Evolutionary conservation across 2,329 filamentous ascomycete genomes (phyloP), one percentile per base, ranked within the genome.

Genomic region (Rhynchosporium agropyri): DNA sequence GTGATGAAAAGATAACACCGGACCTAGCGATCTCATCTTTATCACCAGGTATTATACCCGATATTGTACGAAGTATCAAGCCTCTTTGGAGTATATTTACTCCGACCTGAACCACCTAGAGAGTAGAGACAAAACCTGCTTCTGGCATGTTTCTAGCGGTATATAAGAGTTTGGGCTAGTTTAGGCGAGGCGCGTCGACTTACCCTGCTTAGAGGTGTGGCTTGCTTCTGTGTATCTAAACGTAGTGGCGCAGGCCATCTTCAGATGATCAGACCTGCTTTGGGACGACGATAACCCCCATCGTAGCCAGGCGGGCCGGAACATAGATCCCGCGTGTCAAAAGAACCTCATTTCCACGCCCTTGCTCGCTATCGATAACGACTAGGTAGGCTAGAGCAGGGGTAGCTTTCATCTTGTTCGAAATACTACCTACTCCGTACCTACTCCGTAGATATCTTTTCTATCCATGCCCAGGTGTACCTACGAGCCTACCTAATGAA

Each of bases 311-410:
- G 36, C 51, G 51, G 36, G 31, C 51, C 51, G 51, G 51, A 54
- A 42, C 10, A 10, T 28, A 8, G 10, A 54, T 20, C 10, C 51
- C 36, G 51, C 15, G n/a, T 33, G 51, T 54, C 36, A 40, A 36
- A 54, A 20, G 49, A 12, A 20, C 15, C 36, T 26, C 15, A 33
- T n/a, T 46, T 20, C 20, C 10, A 28, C 43, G 13, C n/a, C 3
- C 42, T 45, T n/a, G 42, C 42, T 28, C 51, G 51, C 36, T 54
- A 54, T 54, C 51, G 51, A 54, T 54, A 54, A 54, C 51, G 51
- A 54, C 40, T 54, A 26, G 7, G 26, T 40, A 40, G 33, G 36
- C 5, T 42, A 5, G n/a, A 54, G 20, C 5, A 31, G 33, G 36
- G 51, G n/a, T 28, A 42, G 51, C 51, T 54, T 40, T 33, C 20